phyloP scores from a whole-genome alignment of 1,284 basidiomycete genomes.

The Trichosporon coremiiforme region DNA sequence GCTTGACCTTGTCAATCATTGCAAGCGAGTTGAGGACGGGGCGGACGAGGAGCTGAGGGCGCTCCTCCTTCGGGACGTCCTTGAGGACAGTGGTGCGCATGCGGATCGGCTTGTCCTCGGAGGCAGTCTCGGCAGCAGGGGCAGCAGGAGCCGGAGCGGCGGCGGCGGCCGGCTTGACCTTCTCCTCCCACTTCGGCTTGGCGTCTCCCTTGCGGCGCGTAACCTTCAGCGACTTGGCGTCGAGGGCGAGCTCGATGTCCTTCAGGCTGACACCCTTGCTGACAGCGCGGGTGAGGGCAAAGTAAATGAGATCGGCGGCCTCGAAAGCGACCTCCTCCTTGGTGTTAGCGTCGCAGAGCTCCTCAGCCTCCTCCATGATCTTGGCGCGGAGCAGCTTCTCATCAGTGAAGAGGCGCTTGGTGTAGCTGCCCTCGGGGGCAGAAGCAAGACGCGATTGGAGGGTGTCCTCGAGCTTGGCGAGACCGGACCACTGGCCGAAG shows the following conservation, averaged over 20 bases:
- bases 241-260: constrained; percentile 83
- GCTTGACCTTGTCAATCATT: constrained; percentile 93
- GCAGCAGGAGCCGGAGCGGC: constrained; percentile 40
- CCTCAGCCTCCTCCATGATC: constrained; percentile 98
- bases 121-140: constrained; percentile 46
- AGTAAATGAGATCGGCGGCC: constrained; percentile 94
- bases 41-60: constrained; percentile 75
- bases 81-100: constrained; percentile 74
- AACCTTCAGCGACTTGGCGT: constrained; percentile 84
- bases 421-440: constrained; percentile 91
- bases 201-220: constrained; percentile 89
- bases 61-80: constrained; percentile 63
- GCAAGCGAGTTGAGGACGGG: constrained; percentile 90
- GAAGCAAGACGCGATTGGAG: constrained; percentile 70
- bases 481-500: constrained; percentile 71
- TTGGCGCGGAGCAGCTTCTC: constrained; percentile 80
- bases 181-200: constrained; percentile 76
- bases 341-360: constrained; percentile 81
- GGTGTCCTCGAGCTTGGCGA: constrained; percentile 80
- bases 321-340: constrained; percentile 91
- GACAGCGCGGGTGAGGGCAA: constrained; percentile 86
- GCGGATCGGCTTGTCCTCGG: constrained; percentile 60
- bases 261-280: constrained; percentile 78
- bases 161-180: constrained; percentile 38
- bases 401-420: constrained; percentile 83